Base-by-base conservation (phyloP, 2,329 filamentous ascomycete species). In the Penicillium capsulatum region DNA sequence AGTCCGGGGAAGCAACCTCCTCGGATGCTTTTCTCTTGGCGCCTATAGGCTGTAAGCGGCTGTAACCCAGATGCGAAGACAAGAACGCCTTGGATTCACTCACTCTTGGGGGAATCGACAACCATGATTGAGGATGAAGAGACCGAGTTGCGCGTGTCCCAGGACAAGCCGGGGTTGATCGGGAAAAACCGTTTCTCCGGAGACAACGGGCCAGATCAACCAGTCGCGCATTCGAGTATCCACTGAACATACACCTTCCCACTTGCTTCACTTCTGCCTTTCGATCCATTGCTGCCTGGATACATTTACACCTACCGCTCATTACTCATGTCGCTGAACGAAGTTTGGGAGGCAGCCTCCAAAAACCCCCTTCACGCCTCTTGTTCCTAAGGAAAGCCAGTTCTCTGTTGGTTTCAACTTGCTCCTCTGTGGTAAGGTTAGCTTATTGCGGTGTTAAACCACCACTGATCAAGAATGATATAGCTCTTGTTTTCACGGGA, bases 281-380 rank as follows among this genome's bases (percentile, higher is more conserved):
- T 38, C 16, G 20, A 36, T 37, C 27, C 17, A 32, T 38, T 40
- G 13, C 36, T 31, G 11, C 6, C 26, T 34, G 20, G 34, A 26
- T 13, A 36, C 27, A 15, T 13, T 34, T 29, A 37, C 13, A 14
- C 15, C 34, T 4, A 19, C 28, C 17, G 32, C n/a, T n/a, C 34
- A 41, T 40, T 9, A 27, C 60, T 60, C 59, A 73, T 73, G 71
- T 87, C 86, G 75, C 74, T 94, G 68, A 81, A 84, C 70, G 81
- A 92, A 68, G 78, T 94, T 73, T 97, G 91, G 91, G 84, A 94
- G 77, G 86, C 87, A 76, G 86, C 90, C 72, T 80, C 86, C 69
- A 80, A 81, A n/a, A 76, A 86, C 81, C 73, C 87, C 89, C 48
- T 97, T 92, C 72, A 70, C 82, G 56, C 89, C 91, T 47, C 64